Evolutionary conservation across 345 rosid genomes (phyloP).

Genomic region (Euphorbia lathyris): DNA sequence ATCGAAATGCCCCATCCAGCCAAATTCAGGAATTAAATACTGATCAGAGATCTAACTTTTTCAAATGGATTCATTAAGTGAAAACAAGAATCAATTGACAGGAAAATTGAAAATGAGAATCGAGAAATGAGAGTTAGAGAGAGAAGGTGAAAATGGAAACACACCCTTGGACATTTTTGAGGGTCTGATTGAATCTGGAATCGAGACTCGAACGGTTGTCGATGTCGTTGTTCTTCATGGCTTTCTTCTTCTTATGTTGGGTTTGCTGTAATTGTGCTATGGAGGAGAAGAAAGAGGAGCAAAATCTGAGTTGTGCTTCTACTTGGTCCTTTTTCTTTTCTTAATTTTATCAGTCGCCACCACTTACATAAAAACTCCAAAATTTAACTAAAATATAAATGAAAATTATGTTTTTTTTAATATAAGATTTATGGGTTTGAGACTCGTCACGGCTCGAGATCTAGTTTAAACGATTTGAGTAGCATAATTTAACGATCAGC

Average conservation of each 20-base stretch:
- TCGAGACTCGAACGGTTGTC: slow-evolving; percentile 44
- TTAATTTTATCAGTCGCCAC: not conserved
- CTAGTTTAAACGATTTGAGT: too few relatives aligned
- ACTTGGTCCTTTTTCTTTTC: not conserved
- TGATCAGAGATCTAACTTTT: slow-evolving; percentile 25
- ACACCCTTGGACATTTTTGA: slow-evolving; percentile 89
- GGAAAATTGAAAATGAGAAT: slow-evolving; percentile 9
- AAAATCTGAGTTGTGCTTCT: not conserved
- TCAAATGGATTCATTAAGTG: slow-evolving; percentile 11
- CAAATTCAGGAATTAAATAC: slow-evolving; percentile 4
- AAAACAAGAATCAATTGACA: slow-evolving; percentile 9
- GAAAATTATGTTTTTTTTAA: too few relatives aligned
- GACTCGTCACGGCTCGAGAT: too few relatives aligned
- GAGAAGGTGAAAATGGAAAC: not conserved
- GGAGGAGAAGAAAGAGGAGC: not conserved
- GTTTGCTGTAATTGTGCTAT: not conserved
- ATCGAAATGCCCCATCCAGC: not conserved
- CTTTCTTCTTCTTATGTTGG: not conserved
- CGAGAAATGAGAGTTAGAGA: not conserved
- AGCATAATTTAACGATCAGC: too few relatives aligned
- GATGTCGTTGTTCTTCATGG: slow-evolving; percentile 29
- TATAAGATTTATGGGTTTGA: too few relatives aligned
- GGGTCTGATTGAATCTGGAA: slow-evolving; percentile 88
- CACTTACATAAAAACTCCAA: not conserved
- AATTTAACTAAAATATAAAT: too few relatives aligned